Percentiles rank a stretch among this genome's conserved stretches.
phyloP scores from a whole-genome alignment of 768 basidiomycete genomes.

The Russula griseocarnosa region DNA sequence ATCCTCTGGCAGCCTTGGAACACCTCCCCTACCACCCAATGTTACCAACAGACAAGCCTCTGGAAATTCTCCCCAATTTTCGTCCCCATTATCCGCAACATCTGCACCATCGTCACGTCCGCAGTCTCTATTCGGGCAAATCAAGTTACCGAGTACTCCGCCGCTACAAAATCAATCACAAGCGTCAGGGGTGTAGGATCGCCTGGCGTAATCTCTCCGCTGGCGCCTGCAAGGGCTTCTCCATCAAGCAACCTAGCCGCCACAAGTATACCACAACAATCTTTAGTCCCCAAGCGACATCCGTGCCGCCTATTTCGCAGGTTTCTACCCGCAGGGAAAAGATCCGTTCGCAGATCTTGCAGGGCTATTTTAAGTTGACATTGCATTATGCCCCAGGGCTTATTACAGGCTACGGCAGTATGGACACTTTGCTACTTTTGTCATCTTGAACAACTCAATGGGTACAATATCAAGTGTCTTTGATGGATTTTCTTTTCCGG shows the following conservation, averaged over 20 bases:
- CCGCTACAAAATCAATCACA: conserved; percentile 22
- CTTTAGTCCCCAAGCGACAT: conserved; percentile 17
- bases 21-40: too few species aligned
- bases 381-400: not conserved
- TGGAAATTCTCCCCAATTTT: too few species aligned
- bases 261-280: conserved; percentile 19
- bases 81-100: not conserved
- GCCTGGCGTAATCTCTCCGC: conserved; percentile 1
- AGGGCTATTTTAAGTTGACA: conserved; percentile 54
- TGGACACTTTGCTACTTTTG: conserved; percentile 5
- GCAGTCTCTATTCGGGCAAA: conserved; percentile 24
- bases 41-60: too few species aligned
- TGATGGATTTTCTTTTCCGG: not conserved
- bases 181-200: conserved; percentile 17
- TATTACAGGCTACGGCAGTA: conserved; percentile 1
- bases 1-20: conserved; percentile 12
- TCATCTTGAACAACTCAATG: conserved; percentile 5
- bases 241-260: conserved; percentile 8
- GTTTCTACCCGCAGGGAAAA: conserved; percentile 46
- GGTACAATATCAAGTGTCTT: conserved; percentile 12
- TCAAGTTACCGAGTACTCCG: conserved; percentile 28
- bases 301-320: conserved; percentile 25
- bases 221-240: conserved; percentile 5
- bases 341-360: conserved; percentile 85
- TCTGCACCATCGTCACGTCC: conserved; percentile 1